phyloP scores from a whole-genome alignment of 495 filamentous ascomycete genomes.

The Cercophora newfieldiana region DNA sequence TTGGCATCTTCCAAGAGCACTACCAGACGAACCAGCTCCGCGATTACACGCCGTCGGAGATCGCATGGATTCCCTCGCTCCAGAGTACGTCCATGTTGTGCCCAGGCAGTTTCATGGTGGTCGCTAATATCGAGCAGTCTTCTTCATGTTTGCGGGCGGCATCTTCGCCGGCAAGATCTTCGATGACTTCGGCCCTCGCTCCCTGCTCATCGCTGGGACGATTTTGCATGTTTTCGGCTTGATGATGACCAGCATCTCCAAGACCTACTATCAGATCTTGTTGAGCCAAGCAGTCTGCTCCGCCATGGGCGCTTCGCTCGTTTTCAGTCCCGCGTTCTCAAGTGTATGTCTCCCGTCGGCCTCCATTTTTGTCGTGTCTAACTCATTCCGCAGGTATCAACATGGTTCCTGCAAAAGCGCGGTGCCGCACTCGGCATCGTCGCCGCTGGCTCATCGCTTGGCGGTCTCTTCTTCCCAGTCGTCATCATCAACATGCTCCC shows the following conservation, averaged over 20 bases:
- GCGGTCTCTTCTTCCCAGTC: slow-evolving; percentile 64
- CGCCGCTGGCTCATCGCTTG: slow-evolving; percentile 59
- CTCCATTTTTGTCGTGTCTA: too few species aligned
- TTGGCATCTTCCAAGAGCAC: slow-evolving; percentile 59
- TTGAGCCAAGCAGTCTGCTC: slow-evolving; percentile 55
- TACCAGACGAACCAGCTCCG: slow-evolving; percentile 52
- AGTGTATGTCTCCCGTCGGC: neutral
- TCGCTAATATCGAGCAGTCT: too few species aligned
- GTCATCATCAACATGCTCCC: slow-evolving; percentile 57
- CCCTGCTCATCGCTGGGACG: slow-evolving; percentile 56
- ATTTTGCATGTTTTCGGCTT: slow-evolving; percentile 67
- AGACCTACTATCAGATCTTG: slow-evolving; percentile 61
- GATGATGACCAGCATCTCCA: slow-evolving; percentile 68
- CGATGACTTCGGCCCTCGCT: slow-evolving; percentile 64
- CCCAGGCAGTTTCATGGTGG: too few species aligned
- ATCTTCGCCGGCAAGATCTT: slow-evolving; percentile 58
- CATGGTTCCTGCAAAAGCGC: slow-evolving; percentile 51
- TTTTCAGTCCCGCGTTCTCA: slow-evolving; percentile 39
- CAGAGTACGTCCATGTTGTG: too few species aligned
- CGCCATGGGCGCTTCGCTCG: slow-evolving; percentile 35
- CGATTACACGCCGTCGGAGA: slow-evolving; percentile 45
- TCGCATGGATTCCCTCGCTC: slow-evolving; percentile 60
- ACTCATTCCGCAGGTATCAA: too few species aligned
- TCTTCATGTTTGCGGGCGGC: slow-evolving; percentile 54
- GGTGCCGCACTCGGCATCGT: slow-evolving; percentile 64